phyloP scores from a whole-genome alignment of 768 basidiomycete species.

The Kondoa malvinella region DNA sequence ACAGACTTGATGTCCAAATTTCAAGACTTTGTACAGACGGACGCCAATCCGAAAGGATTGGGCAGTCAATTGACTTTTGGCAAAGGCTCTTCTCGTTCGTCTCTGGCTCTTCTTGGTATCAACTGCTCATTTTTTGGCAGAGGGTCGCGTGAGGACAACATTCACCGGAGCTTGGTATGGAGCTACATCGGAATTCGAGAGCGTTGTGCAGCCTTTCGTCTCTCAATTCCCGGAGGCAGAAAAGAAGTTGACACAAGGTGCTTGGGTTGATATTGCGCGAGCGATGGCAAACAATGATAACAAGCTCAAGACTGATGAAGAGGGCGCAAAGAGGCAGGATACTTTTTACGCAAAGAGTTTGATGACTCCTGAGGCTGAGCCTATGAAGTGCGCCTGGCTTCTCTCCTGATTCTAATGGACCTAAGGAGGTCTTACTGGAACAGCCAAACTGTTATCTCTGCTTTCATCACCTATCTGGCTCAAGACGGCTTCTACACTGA shows the following conservation, averaged over 20 bases:
- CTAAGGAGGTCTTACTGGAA: neutral
- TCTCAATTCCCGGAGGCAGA: conserved; percentile 10
- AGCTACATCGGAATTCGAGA: neutral
- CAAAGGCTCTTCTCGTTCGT: conserved; percentile 3
- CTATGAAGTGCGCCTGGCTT: conserved; percentile 14
- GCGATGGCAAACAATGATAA: conserved; percentile 9
- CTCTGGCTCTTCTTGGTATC: neutral
- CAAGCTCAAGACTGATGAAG: conserved; percentile 5
- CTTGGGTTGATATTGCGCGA: conserved; percentile 13
- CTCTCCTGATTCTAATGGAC: neutral
- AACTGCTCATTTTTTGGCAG: too few relatives aligned
- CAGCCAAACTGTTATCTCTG: neutral
- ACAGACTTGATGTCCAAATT: neutral
- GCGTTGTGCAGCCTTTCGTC: conserved; percentile 9
- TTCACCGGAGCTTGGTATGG: neutral
- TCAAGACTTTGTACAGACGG: conserved; percentile 3
- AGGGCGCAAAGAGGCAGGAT: conserved; percentile 12
- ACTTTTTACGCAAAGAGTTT: conserved; percentile 26
- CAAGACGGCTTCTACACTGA: neutral
- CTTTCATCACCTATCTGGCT: conserved; percentile 22
- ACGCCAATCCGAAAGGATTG: neutral
- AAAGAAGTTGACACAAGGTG: conserved; percentile 1
- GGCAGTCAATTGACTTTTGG: conserved; percentile 3
- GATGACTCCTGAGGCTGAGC: conserved; percentile 18
- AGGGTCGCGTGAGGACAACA: neutral